Evolutionary conservation across 1,284 basidiomycete species (phyloP), one percentile per base, ranked within the genome.

Genomic region (Malassezia japonica): DNA sequence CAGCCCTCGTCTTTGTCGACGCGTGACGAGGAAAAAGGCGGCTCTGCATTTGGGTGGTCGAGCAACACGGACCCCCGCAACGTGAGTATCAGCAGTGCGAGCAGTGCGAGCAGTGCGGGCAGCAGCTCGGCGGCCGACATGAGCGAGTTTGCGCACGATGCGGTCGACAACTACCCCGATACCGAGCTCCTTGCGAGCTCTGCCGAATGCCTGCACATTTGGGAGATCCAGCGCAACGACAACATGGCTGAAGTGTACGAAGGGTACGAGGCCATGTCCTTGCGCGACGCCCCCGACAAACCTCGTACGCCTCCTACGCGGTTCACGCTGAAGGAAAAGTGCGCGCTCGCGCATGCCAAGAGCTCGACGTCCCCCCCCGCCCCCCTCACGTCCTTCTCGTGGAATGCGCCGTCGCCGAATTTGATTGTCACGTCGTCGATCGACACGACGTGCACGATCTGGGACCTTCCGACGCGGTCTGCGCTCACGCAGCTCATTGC

Each of bases 381-480:
- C 5, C 70, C 70, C 6, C 55, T 72, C 10, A 72, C 70, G 3
- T 71, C 69, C 1, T 72, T 72, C 49, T 67, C 64, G 0, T 72
- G 70, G 70, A 72, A 72, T 49, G 60, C 61, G 24, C 68, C 70
- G 7, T 70, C 68, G 9, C 70, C 70, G 1, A 67, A 67, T 37
- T 59, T 73, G n/a, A 65, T 73, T 31, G 70, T 73, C 18, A 73
- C 70, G 13, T 69, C 69, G 13, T 95, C 89, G 7, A 95, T 74
- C 50, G 72, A 74, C 47, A 74, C 72, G 0, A 76, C 76, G 3
- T 76, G 75, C 54, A 75, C 76, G 2, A 72, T 76, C 20, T 76
- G 92, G 92, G 94, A 99, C 72, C 87, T 99, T 69, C 87, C 94
- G 62, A 90, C 88, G 2, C 82, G 83, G 16, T 84, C 86, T n/a